Base-by-base conservation (phyloP, 106 monocot genomes). In the Iris macrosiphon region DNA sequence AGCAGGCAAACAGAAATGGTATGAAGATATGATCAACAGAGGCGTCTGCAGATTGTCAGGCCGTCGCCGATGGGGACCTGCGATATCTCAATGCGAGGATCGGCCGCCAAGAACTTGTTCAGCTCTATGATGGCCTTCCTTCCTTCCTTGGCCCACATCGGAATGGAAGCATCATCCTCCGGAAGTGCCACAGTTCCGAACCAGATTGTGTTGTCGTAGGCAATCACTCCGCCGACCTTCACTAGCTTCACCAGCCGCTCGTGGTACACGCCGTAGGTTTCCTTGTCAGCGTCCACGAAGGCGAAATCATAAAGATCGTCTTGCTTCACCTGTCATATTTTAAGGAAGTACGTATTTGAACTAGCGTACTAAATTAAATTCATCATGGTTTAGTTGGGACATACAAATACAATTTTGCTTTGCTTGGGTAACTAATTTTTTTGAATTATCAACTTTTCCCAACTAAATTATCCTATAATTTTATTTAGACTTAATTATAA, bases 131-230 rank as follows among this genome's bases (percentile, higher is more conserved):
- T 21, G 8, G 7, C 6, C 7, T 65, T 54, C 24, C 34, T 54
- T 27, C 17, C 31, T 4, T 1, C 16, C 0, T 6, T 48, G 14
- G 27, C 40, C 16, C 28, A 28, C 0, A 31, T n/a, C 0, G 55
- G 67, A 10, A 64, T 4, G 2, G 42, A 28, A 1, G 49, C 28
- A 9, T 75, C 47, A 26, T 64, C n/a, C n/a, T n/a, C 43, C 9
- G 67, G 69, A 8, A 15, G 32, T 0, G 62, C 74, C 31, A 87
- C 81, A 2, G 49, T 60, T 2, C 81, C 86, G 2, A 53, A 63
- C 87, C 81, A 87, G 8, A 87, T 67, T 0, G 80, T 77, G 70
- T 81, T 87, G 41, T 86, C 86, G 19, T 87, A 87, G 0, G 57
- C 63, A 3, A 87, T 75, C 11, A 67, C n/a, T 5, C 86, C 86